phyloP scores from a whole-genome alignment of 2,329 filamentous ascomycete species.

The Chrysosporium queenslandicum region DNA sequence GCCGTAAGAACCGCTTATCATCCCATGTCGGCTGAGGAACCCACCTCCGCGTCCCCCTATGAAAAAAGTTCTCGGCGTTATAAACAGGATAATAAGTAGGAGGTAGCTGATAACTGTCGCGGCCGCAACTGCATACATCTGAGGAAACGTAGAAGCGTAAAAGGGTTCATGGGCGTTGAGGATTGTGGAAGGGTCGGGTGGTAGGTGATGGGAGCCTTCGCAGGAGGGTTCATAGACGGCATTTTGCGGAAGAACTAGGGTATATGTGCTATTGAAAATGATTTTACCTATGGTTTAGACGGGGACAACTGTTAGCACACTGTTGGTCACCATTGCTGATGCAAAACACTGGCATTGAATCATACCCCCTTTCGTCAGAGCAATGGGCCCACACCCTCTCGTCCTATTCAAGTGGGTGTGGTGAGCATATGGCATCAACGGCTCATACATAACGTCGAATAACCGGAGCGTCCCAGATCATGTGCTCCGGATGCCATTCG shows the following conservation, averaged over 20 bases:
- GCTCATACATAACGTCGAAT: constrained; percentile 6
- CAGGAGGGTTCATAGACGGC: constrained; percentile 43
- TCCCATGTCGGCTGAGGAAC: constrained; percentile 68
- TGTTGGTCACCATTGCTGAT: too few species aligned
- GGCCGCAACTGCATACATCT: constrained; percentile 84
- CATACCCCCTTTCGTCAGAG: constrained; percentile 9
- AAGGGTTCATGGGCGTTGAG: constrained; percentile 75
- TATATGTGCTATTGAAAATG: constrained; percentile 33
- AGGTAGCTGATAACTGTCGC: constrained; percentile 87
- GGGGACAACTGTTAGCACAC: background rate
- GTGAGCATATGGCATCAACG: background rate
- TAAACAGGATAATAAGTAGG: constrained; percentile 84
- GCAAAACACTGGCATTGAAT: too few species aligned
- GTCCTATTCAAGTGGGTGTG: constrained; percentile 8
- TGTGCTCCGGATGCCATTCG: constrained; percentile 7
- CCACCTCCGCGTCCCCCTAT: constrained; percentile 58
- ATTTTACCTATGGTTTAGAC: constrained; percentile 28
- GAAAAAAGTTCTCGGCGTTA: constrained; percentile 88
- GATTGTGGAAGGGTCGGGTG: constrained; percentile 39
- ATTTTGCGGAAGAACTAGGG: constrained; percentile 40
- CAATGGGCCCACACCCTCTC: background rate
- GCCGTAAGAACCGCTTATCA: constrained; percentile 68
- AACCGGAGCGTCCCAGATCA: background rate
- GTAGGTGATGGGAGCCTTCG: constrained; percentile 21
- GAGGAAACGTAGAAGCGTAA: constrained; percentile 84